Evolutionary conservation across 192 early-diverging fungal species (phyloP), one percentile per base, ranked within the genome.

Genomic region (Backusella mclennaniae): DNA sequence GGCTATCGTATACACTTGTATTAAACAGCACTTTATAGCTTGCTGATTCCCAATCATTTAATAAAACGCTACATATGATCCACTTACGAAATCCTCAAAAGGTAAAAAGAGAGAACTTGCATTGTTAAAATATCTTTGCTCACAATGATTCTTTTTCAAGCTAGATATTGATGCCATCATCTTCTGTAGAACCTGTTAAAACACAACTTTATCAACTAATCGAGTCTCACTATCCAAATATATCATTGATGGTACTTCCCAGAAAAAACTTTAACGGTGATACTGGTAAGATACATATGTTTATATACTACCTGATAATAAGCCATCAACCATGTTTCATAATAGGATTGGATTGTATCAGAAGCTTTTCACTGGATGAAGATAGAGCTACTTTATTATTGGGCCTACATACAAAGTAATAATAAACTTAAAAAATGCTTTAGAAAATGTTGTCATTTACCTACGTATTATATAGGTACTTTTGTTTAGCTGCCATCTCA

Each of bases 211-310:
- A 80, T n/a, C 74, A 84, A 42, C 77, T 84, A 14, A 82, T 93
- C 59, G 74, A 83, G 53, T 79, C 84, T 35, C 73, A 78, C 38
- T 42, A 86, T 5, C 85, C 84, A 2, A 70, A 78, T 31, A 74
- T 80, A n/a, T 78, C 76, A 6, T 76, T 92, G 9, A 83, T 85
- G 17, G 81, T 90, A 23, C 71, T 89, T 35, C 78, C 84, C 9
- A 84, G 92, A 12, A 87, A 83, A 35, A 82, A 77, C n/a, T 94
- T 93, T 79, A 92, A 88, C 69, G 89, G 83, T 70, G 59, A 73
- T 2, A 53, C 59, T 66, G 87, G 86, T 80, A 83, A 41, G 19
- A 44, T 38, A 15, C 29, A 72, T 73, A 49, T 59, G 15, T 33
- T 33, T 75, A 29, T 26, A 67, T 75, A 69, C 11, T 5, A 4